These are phyloP conservation scores for Mimosa bimucronata DNA, from an alignment of 306 rosid genomes.

Conservation along the genomic window DNA sequence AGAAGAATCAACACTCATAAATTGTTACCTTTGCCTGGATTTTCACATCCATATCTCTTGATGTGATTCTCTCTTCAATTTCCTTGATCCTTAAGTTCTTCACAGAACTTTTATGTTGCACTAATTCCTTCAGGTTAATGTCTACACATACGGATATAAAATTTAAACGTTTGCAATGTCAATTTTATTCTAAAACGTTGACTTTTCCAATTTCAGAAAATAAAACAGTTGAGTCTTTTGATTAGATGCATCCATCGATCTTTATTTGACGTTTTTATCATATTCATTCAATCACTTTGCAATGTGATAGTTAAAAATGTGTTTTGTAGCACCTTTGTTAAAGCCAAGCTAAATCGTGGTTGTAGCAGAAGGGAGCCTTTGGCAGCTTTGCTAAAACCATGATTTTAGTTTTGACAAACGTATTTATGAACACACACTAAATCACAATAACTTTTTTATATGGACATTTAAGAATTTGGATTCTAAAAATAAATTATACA, in stretches of 20 bases:
- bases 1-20: background rate
- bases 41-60: background rate
- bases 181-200: background rate
- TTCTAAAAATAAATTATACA: no score
- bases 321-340: no score
- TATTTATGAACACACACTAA: no score
- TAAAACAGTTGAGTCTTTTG: background rate
- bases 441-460: no score
- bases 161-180: background rate
- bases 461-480: no score
- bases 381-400: no score
- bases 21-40: background rate
- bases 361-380: no score
- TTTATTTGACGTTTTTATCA: no score
- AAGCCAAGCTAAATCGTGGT: no score
- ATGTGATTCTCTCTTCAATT: background rate
- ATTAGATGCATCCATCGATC: background rate
- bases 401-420: no score
- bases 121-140: background rate
- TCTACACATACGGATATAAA: background rate
- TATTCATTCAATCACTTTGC: no score
- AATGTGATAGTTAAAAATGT: no score
- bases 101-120: background rate
- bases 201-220: background rate
- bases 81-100: background rate